A percentile compares a stretch with the other conserved stretches of the same genome.
Evolutionary conservation across 2,329 filamentous ascomycete species (phyloP).

Genomic region (Colletotrichum eremochloae): DNA sequence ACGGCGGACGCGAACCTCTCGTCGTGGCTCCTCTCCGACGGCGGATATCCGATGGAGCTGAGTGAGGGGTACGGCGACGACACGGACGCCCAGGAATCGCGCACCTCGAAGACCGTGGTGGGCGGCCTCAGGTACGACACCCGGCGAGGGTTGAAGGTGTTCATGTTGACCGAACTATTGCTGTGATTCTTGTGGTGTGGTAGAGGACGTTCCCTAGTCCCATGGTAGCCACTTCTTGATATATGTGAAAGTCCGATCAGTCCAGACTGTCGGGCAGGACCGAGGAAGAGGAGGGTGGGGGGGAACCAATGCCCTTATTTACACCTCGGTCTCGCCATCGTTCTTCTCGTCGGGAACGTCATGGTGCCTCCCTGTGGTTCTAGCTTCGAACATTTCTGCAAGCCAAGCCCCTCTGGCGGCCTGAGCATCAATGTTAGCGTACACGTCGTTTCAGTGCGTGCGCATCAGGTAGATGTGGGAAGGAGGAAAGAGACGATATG

Average conservation of each 20-base stretch:
- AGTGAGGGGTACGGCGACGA: conserved; percentile 36
- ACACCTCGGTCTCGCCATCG: not conserved
- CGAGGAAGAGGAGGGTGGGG: accelerated
- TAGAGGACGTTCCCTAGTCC: not conserved
- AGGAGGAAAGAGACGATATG: conserved; percentile 22
- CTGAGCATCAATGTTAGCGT: conserved; percentile 34
- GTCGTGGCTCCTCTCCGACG: conserved; percentile 24
- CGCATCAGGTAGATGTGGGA: not conserved
- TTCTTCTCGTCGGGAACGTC: conserved; percentile 9
- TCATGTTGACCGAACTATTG: conserved; percentile 24
- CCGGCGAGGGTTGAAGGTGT: conserved; percentile 40
- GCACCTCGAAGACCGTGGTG: conserved; percentile 11
- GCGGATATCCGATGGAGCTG: conserved; percentile 34
- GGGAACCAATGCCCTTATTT: conserved; percentile 36
- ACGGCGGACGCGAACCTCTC: conserved; percentile 30
- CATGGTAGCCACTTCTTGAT: conserved; percentile 12
- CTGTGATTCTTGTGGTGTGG: not conserved
- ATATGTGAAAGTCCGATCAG: not conserved
- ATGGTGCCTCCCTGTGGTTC: conserved; percentile 16
- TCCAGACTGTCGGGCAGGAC: not conserved
- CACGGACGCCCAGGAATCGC: conserved; percentile 3
- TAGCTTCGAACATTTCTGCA: conserved; percentile 17
- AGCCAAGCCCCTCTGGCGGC: conserved; percentile 34
- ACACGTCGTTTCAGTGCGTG: conserved; percentile 40
- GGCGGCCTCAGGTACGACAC: conserved; percentile 36